These are phyloP conservation scores for Aschersonia sp. DNA, from an alignment of 2,329 filamentous ascomycete species.

Conservation along the genomic window DNA sequence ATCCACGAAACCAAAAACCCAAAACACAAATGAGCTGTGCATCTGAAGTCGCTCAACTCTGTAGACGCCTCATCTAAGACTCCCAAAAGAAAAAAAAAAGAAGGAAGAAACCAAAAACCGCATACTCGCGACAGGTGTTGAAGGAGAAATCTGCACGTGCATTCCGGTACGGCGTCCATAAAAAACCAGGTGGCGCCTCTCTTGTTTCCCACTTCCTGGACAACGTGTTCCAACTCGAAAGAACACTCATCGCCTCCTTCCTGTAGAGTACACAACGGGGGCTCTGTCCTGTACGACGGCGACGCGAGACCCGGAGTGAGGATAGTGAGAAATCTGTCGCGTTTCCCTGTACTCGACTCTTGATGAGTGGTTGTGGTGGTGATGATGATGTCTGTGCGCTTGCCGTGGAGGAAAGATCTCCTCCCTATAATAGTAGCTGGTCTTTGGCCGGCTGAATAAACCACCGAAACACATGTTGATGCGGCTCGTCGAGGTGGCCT, in stretches of 20 bases:
- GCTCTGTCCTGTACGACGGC: constrained; percentile 24
- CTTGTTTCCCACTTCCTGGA: not conserved
- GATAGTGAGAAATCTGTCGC: not conserved
- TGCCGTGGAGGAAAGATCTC: constrained; percentile 30
- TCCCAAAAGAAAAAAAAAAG: no score
- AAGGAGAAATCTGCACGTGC: no score
- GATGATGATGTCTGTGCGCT: constrained; percentile 18
- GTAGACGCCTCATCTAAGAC: no score
- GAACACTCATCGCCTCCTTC: not conserved
- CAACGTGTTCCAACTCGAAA: not conserved
- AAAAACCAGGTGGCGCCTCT: not conserved
- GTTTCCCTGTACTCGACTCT: not conserved
- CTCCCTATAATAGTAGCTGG: constrained; percentile 40
- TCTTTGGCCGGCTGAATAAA: constrained; percentile 20
- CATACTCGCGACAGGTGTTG: no score
- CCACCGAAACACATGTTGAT: constrained; percentile 33
- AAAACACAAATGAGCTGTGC: no score
- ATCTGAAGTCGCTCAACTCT: no score
- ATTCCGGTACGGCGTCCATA: no score
- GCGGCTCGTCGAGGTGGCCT: no score
- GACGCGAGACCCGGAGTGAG: constrained; percentile 7
- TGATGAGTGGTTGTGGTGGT: constrained; percentile 13
- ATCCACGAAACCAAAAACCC: no score
- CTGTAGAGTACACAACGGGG: not conserved
- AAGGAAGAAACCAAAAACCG: no score